Base-by-base conservation (phyloP, 2,329 filamentous ascomycete genomes). In the Fusarium buxicola region DNA sequence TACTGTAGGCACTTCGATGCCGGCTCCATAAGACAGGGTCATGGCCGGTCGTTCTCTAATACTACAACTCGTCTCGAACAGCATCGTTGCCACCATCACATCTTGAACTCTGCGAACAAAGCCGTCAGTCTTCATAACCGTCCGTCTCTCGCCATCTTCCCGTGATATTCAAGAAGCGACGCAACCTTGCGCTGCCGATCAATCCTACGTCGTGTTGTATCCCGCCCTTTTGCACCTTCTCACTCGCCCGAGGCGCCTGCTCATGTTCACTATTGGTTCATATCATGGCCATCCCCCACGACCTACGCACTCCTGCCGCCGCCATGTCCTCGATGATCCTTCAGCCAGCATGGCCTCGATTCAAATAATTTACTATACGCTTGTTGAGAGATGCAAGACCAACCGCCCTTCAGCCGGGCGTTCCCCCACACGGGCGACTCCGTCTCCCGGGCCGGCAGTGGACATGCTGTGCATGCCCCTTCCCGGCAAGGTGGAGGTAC, bases 11-110 rank as follows among this genome's bases (percentile, higher is more conserved):
- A 58, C 46, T 47, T 45, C 31, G 30, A 52, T 65, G 32, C 57
- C 38, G 41, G 62, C 32, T 65, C 62, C 57, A 63, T 55, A 49
- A 45, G 34, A 47, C 48, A 45, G 32, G 44, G 24, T 46, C 54
- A 38, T 21, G 34, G 21, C 41, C 34, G 40, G 34, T 40, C 45
- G 25, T 44, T 49, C n/a, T 50, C 46, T n/a, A 34, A 43, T 40
- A 32, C 44, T 47, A 16, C 36, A 40, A 30, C 54, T 46, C 38
- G 21, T 28, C 43, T 28, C 35, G 41, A 48, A 52, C 12, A 30
- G 15, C 13, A 25, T 55, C 28, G 28, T 34, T 57, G 27, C 21
- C 41, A 55, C 16, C 13, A 51, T 38, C 18, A 39, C 21, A 38
- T 41, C 35, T 21, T 32, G 27, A 28, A 18, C n/a, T 25, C 24